phyloP scores from a whole-genome alignment of 2,329 filamentous ascomycete genomes.

The Epichloe sibirici region DNA sequence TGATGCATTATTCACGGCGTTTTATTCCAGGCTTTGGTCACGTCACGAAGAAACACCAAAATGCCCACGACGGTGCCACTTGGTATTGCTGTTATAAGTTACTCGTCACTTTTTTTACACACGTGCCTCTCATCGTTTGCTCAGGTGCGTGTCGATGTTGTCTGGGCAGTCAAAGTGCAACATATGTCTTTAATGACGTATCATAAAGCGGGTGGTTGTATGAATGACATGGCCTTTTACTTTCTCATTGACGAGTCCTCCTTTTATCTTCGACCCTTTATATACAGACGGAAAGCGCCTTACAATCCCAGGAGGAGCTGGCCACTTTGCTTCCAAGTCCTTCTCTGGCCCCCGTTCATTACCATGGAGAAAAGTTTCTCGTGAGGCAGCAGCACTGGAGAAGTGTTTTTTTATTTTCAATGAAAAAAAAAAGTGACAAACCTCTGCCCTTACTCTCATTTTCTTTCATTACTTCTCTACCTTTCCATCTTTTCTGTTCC shows the following conservation, averaged over 20 bases:
- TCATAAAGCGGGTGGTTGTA: background rate
- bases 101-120: background rate
- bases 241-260: background rate
- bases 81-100: background rate
- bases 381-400: background rate
- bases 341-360: background rate
- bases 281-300: background rate
- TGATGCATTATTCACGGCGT: constrained; percentile 28
- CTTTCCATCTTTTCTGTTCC: background rate
- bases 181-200: background rate
- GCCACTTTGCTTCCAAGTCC: background rate
- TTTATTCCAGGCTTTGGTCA: constrained; percentile 14
- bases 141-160: background rate
- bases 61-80: constrained; percentile 5
- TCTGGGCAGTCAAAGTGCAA: background rate
- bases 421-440: background rate
- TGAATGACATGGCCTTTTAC: background rate
- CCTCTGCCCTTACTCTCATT: background rate
- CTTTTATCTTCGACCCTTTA: background rate
- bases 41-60: constrained; percentile 10
- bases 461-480: background rate
- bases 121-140: background rate
- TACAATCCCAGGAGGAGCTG: background rate
- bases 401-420: background rate
- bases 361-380: background rate